A percentile compares a stretch with the other conserved stretches of the same genome.
Evolutionary conservation across 495 filamentous ascomycete genomes (phyloP).

Genomic region (Xylaria castorea): DNA sequence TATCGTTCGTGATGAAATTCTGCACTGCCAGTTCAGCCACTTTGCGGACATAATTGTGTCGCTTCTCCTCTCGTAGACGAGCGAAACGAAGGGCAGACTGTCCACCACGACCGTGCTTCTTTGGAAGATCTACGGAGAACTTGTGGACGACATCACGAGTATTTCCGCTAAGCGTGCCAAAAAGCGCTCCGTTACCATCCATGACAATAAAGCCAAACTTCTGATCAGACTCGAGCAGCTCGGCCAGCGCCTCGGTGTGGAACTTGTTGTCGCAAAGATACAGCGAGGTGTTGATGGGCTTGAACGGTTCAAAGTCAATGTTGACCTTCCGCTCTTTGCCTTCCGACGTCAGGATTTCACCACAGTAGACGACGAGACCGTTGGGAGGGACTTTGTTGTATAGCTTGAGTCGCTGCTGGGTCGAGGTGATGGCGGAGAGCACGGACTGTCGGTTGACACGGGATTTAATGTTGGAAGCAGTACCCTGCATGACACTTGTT

Average conservation of each 20-base stretch:
- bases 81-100: constrained; percentile 99
- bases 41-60: constrained; percentile 99
- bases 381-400: constrained; percentile 99
- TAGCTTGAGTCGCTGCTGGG: constrained; percentile 96
- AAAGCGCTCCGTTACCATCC: constrained; percentile 97
- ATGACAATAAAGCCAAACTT: constrained; percentile 99
- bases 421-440: constrained; percentile 96
- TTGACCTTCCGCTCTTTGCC: constrained; percentile 99
- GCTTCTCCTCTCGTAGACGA: constrained; percentile 98
- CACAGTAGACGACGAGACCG: constrained; percentile 97
- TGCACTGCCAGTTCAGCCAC: constrained; percentile 97
- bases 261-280: constrained; percentile 99
- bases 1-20: constrained; percentile 97
- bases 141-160: constrained; percentile 97
- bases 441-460: constrained; percentile 98
- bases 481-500: constrained; percentile 67
- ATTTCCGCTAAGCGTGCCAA: constrained; percentile 95
- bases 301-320: constrained; percentile 99
- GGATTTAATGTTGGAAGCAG: constrained; percentile 98
- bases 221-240: constrained; percentile 96
- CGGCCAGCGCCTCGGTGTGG: constrained; percentile 95
- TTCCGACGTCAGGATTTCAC: constrained; percentile 99
- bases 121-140: constrained; percentile 94
- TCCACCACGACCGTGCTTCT: constrained; percentile 99
- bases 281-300: constrained; percentile 98